Evolutionary conservation across 164 flowering plant species (phyloP), one percentile per base, ranked within the genome.

Genomic region (Magnolia kwangsiensis): DNA sequence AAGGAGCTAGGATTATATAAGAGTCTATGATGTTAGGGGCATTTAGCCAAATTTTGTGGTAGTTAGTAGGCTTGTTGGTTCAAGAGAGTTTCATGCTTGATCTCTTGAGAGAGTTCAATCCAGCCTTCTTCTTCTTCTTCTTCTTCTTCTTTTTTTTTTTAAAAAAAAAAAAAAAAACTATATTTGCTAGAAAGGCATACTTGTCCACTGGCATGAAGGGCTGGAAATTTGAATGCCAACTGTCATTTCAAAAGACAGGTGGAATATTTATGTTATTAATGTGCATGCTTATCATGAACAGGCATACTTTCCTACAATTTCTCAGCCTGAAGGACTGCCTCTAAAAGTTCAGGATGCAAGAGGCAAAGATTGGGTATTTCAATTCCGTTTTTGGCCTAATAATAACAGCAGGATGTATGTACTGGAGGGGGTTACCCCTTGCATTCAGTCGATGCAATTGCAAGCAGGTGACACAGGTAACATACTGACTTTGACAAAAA

Each of bases 361-460:
- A 75, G 99, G 99, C 37, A 84, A 89, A 71, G 96, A 92, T 55
- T 95, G 99, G 99, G 78, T 82, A 69, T 92, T 95, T 79, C 99
- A 92, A 75, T 95, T 91, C 72, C 92, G 98, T 29, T 95, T 91
- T 81, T 95, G 99, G 99, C 95, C 99, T 23, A 95, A 93, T 78
- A 95, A 95, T 76, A 91, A 94, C 80, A 93, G 99, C 84, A 92
- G 99, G 81, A 95, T 95, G 97, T 93, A 95, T 85, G 99, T 95
- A 45, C 82, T 95, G 72, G 99, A 95, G 78, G 99, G 99, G 19
- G 93, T 95, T 10, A 91, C 97, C 67, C 93, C 96, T 69, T 95
- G 97, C 84, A 91, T 95, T 79, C 98, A 95, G 84, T 85, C 93
- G 45, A 88, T 93, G 99, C 91, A 89, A 81, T 81, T 95, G 83